Conservation (phyloP, 805 yeast species). For the Lipomyces spencermartinsiae region DNA sequence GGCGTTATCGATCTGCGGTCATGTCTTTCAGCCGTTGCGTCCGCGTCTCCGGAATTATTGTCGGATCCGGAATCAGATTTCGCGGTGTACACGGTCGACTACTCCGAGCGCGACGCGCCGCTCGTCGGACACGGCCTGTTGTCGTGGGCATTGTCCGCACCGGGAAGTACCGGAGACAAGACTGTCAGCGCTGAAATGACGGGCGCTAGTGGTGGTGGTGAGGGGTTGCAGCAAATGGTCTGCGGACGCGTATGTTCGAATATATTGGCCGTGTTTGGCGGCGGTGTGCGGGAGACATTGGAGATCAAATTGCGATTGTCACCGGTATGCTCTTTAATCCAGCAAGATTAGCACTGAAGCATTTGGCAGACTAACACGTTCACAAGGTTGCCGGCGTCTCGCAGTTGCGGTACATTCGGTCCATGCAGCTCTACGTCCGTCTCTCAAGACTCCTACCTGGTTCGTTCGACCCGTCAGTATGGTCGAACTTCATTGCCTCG, state of each 20-base stretch:
- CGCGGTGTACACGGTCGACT: slow-evolving; percentile 51
- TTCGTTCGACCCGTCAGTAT: slow-evolving; percentile 33
- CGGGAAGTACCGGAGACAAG: slow-evolving; percentile 6
- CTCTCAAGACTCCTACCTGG: slow-evolving; percentile 33
- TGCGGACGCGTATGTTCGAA: slow-evolving; percentile 42
- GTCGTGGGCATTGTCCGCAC: slow-evolving; percentile 39
- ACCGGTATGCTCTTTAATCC: slow-evolving; percentile 34
- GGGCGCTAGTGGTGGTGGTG: slow-evolving; percentile 6
- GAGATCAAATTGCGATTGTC: slow-evolving; percentile 42
- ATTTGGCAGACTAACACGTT: neutral
- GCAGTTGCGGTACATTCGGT: slow-evolving; percentile 29
- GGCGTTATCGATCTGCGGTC: slow-evolving; percentile 45
- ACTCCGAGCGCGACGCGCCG: slow-evolving; percentile 49
- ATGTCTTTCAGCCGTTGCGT: slow-evolving; percentile 47
- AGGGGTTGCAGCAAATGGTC: slow-evolving; percentile 25
- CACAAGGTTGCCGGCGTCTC: slow-evolving; percentile 32
- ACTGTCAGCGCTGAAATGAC: neutral
- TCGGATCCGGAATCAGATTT: slow-evolving; percentile 46
- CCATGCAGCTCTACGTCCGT: slow-evolving; percentile 34
- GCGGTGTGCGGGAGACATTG: slow-evolving; percentile 41
- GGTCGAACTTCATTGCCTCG: slow-evolving; percentile 34
- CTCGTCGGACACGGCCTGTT: slow-evolving; percentile 51
- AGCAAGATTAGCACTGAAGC: neutral
- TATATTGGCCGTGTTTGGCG: slow-evolving; percentile 39
- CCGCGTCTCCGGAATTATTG: slow-evolving; percentile 48